Conservation (phyloP, 163 green algal species). For the Volvox carteri region DNA sequence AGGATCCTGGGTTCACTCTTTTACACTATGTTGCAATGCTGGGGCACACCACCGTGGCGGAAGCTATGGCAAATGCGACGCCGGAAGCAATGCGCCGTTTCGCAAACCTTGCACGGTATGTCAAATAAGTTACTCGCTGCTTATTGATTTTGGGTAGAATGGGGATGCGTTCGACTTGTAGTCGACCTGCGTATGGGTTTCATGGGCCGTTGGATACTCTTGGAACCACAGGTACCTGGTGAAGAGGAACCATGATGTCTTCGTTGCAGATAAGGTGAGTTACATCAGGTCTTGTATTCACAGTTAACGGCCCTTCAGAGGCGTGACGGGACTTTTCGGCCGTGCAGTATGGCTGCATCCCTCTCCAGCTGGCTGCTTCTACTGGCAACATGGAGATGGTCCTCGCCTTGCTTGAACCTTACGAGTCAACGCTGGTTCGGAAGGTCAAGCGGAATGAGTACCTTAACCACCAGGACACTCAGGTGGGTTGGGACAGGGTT, state of each 20-base stretch:
- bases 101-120: conserved; percentile 25
- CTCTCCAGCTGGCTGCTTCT: conserved; percentile 32
- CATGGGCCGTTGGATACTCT: neutral
- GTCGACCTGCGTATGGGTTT: neutral
- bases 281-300: neutral
- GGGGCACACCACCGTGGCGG: conserved; percentile 33
- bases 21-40: conserved; percentile 52
- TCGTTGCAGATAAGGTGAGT: conserved; percentile 35
- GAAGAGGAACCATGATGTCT: conserved; percentile 20
- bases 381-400: conserved; percentile 46
- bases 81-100: conserved; percentile 16
- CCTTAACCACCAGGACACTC: conserved; percentile 54
- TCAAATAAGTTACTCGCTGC: neutral
- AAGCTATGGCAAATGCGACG: neutral
- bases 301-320: neutral
- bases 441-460: conserved; percentile 37
- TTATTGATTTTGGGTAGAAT: neutral
- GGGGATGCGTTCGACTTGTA: neutral
- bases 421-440: neutral
- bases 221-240: conserved; percentile 16
- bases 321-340: neutral
- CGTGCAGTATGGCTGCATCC: conserved; percentile 50
- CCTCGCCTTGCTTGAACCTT: conserved; percentile 38
- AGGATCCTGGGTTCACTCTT: conserved; percentile 36
- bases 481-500: no score